Conservation (phyloP, 148 eudicot genomes). For the Spergularia bocconei region DNA sequence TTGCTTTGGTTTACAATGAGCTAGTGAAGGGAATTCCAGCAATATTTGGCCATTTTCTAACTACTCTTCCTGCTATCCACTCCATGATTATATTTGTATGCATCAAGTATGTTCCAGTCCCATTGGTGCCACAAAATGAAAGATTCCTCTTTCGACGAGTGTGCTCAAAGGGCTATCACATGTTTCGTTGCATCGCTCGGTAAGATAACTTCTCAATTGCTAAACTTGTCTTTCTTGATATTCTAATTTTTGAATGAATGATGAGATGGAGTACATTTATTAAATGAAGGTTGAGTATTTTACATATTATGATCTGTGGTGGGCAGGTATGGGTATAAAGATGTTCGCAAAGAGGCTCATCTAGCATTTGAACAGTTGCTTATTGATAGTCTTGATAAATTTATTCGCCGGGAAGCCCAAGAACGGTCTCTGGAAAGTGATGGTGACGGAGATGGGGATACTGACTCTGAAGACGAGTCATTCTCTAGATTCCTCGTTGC, state of each 20-base stretch:
- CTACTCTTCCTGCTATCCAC: conserved; percentile 94
- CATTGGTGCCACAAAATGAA: conserved; percentile 85
- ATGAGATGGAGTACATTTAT: background rate
- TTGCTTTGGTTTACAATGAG: conserved; percentile 94
- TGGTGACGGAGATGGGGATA: conserved; percentile 54
- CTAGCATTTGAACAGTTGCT: conserved; percentile 74
- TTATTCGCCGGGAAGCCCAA: conserved; percentile 82
- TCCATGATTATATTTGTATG: conserved; percentile 96
- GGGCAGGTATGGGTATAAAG: conserved; percentile 96
- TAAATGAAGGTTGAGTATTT: background rate
- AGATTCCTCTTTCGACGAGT: conserved; percentile 93
- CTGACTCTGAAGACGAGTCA: conserved; percentile 59
- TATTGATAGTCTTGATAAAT: conserved; percentile 90
- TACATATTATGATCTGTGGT: conserved; percentile 8
- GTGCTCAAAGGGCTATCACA: conserved; percentile 86
- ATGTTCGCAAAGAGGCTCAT: conserved; percentile 85
- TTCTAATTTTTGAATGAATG: background rate
- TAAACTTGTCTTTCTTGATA: background rate
- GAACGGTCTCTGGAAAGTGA: conserved; percentile 82
- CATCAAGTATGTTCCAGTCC: conserved; percentile 91
- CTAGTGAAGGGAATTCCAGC: conserved; percentile 90
- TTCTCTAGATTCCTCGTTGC: conserved; percentile 50
- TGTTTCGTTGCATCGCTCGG: conserved; percentile 98
- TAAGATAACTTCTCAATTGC: conserved; percentile 21
- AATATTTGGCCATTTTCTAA: conserved; percentile 90